These are phyloP conservation scores for Rhodotorula sphaerocarpa DNA, from an alignment of 768 basidiomycete genomes.

Conservation along the genomic window DNA sequence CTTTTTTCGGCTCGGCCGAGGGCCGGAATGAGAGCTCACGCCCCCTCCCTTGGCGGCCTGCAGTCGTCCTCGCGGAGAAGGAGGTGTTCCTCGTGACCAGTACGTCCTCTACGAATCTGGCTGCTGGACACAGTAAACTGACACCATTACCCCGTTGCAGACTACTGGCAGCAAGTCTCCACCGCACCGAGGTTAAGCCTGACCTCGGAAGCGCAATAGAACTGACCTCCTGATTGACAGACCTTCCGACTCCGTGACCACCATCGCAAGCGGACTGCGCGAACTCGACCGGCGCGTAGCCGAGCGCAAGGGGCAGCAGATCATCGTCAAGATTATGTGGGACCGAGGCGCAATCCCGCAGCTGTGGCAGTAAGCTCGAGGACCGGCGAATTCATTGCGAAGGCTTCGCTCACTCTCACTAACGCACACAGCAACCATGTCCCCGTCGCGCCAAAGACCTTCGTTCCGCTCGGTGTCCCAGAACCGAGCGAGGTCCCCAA, in stretches of 20 bases:
- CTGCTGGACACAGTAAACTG: background rate
- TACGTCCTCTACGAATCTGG: slow-evolving; percentile 44
- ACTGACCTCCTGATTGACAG: slow-evolving; percentile 43
- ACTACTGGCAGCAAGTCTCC: slow-evolving; percentile 43
- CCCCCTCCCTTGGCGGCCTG: slow-evolving; percentile 10
- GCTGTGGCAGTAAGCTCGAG: slow-evolving; percentile 30
- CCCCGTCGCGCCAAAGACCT: slow-evolving; percentile 41
- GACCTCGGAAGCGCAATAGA: too few relatives aligned
- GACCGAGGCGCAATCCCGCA: slow-evolving; percentile 60
- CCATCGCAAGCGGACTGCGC: slow-evolving; percentile 51
- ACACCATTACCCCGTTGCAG: slow-evolving; percentile 6
- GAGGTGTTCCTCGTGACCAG: slow-evolving; percentile 65
- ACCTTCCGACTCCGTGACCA: slow-evolving; percentile 51
- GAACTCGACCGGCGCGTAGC: slow-evolving; percentile 52
- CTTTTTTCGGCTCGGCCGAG: background rate
- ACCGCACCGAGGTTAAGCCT: too few relatives aligned
- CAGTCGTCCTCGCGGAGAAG: slow-evolving; percentile 55
- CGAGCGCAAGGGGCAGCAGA: slow-evolving; percentile 47
- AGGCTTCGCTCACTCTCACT: background rate
- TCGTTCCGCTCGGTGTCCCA: slow-evolving; percentile 53
- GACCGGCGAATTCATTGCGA: background rate
- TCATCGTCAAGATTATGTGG: slow-evolving; percentile 62
- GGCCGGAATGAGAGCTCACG: background rate
- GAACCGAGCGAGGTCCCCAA: slow-evolving; percentile 54
- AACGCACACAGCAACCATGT: slow-evolving; percentile 27